Percentiles rank a stretch among this genome's conserved stretches.
phyloP scores from a whole-genome alignment of 73 alveolate genomes.

The Paramecium octaurelia region DNA sequence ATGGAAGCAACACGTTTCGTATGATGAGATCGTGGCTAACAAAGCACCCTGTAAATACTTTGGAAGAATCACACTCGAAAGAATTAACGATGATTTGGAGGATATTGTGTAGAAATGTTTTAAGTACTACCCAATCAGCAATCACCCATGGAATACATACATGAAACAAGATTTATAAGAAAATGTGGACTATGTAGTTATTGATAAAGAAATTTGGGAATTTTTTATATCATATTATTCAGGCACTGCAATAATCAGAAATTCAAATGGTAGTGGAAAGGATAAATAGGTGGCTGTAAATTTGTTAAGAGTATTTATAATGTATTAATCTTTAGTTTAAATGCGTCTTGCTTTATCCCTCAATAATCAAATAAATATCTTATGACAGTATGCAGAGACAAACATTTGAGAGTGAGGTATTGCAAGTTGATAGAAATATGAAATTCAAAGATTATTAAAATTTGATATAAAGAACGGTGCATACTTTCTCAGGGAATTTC shows the following conservation, averaged over 20 bases:
- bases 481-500: background rate
- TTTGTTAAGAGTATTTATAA: background rate
- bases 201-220: constrained; percentile 24
- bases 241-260: background rate
- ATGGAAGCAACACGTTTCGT: background rate
- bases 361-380: background rate
- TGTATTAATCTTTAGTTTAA: background rate
- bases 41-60: background rate
- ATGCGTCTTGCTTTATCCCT: background rate
- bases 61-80: background rate
- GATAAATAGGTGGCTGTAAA: background rate
- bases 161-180: constrained; percentile 7
- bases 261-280: background rate
- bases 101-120: background rate
- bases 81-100: background rate
- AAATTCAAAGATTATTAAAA: background rate
- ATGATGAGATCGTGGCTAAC: background rate
- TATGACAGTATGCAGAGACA: background rate
- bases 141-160: constrained; percentile 35
- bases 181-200: background rate
- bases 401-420: background rate
- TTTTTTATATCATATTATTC: background rate
- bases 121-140: constrained; percentile 21
- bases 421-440: constrained; percentile 37
- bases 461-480: constrained; percentile 9